These are phyloP conservation scores for Ulota crispa DNA, from an alignment of 225 moss, liverwort and hornwort genomes.

Conservation along the genomic window DNA sequence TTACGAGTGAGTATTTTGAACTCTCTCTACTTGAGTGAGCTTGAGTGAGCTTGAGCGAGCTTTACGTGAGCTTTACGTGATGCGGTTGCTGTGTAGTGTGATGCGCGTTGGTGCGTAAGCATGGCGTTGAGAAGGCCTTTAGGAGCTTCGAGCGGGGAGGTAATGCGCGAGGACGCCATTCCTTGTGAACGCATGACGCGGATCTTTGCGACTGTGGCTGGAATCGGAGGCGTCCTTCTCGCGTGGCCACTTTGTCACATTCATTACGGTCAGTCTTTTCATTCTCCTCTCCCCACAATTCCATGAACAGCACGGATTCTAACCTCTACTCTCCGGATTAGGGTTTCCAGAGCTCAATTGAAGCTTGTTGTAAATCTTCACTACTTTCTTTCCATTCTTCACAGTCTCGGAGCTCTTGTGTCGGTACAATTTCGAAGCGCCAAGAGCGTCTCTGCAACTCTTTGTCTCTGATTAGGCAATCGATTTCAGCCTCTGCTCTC, in stretches of 20 bases:
- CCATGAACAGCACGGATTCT: background rate
- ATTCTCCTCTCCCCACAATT: background rate
- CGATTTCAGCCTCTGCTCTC: background rate
- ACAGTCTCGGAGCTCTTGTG: background rate
- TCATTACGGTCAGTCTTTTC: constrained; percentile 65
- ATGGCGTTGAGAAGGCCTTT: constrained; percentile 73
- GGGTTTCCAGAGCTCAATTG: background rate
- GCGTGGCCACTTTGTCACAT: constrained; percentile 85
- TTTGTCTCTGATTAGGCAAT: too few relatives aligned
- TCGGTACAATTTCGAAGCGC: background rate
- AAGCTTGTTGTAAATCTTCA: background rate
- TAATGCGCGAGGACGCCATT: constrained; percentile 94
- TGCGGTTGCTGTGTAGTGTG: background rate
- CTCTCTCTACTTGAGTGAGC: background rate
- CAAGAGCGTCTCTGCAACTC: background rate
- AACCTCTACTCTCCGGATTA: background rate
- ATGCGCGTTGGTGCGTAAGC: background rate
- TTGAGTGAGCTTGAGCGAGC: background rate
- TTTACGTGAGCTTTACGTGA: background rate
- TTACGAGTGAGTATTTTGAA: background rate
- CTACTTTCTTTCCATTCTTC: background rate
- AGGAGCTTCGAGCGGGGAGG: constrained; percentile 74
- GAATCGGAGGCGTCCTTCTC: constrained; percentile 67
- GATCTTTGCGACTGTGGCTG: constrained; percentile 72
- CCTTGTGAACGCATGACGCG: constrained; percentile 82